Evolutionary conservation across 768 basidiomycete species (phyloP), one percentile per base, ranked within the genome.

Genomic region (Cystobasidium onofrii): DNA sequence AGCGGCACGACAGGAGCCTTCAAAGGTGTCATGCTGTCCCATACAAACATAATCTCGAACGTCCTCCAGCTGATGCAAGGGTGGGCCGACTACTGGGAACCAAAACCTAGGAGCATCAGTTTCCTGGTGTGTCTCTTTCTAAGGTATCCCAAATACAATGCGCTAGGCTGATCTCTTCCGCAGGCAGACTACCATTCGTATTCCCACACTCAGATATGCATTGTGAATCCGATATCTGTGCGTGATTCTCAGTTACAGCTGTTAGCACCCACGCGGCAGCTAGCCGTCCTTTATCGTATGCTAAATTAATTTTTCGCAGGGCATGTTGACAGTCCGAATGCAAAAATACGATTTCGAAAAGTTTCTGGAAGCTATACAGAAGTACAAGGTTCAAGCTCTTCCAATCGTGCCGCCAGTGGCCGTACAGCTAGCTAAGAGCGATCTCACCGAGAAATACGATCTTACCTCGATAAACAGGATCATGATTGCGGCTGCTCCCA

Each of bases 331-430:
- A 0, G 83, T 87, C 27, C 82, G 91, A 60, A 85, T 89, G 79
- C 80, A 85, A 0, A 86, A 86, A 39, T 94, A 93, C 79, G 89
- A 92, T 75, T 88, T 90, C 0, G 82, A 82, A 0, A 80, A 82
- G 64, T 90, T 90, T 77, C 88, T 90, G 75, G 82, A 84, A 13
- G 83, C 85, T 62, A 85, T 95, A 60, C 84, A 88, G 75, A 84
- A 83, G 64, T 90, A 90, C 83, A 85, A 83, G 64, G 84, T 87
- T 31, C 88, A 88, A 0, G 73, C 82, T 0, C 64, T 52, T 6
- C 43, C 31, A 0, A 29, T 60, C 25, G 91, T 91, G 0, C 92
- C 92, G 0, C 92, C 93, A 0, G 87, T 96, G n/a, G 81, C 92
- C 15, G 87, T 95, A 17, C 84, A 87, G 0, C 83, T 96, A 50